Conservation (phyloP, 306 rosid species). For the Trichosanthes cucumerina region DNA sequence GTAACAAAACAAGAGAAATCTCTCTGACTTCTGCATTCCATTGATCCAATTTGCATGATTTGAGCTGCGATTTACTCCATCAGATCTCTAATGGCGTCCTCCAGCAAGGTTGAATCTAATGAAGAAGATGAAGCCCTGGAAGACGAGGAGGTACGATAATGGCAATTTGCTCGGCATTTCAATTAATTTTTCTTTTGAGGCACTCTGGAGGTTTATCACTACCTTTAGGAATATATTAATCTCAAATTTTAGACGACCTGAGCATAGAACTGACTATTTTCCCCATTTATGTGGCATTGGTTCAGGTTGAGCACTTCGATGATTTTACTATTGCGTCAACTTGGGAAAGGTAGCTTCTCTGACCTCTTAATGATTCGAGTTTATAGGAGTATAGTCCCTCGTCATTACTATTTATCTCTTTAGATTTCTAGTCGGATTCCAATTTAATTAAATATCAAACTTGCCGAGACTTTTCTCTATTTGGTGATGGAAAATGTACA, state of each 20-base stretch:
- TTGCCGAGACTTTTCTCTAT: not conserved
- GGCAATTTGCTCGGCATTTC: not conserved
- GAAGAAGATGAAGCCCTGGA: constrained; percentile 44
- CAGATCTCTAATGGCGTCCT: constrained; percentile 51
- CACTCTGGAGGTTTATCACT: not conserved
- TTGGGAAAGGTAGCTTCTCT: constrained; percentile 73
- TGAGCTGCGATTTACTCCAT: constrained; percentile 9
- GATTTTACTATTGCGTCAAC: constrained; percentile 95
- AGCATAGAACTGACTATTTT: not conserved
- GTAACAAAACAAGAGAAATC: not conserved
- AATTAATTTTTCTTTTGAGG: not conserved
- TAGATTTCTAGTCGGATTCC: not conserved
- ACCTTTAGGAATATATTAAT: not conserved
- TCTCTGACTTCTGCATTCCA: not conserved
- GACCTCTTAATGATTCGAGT: not conserved
- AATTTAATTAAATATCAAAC: not conserved
- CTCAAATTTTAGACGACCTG: not conserved
- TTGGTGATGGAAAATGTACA: not conserved
- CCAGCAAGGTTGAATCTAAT: constrained; percentile 36
- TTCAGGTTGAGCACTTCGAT: constrained; percentile 88
- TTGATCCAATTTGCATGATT: not conserved
- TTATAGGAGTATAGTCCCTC: not conserved
- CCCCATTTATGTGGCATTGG: not conserved
- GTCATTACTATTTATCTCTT: not conserved
- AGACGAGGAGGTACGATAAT: constrained; percentile 35